These are phyloP conservation scores for Fomitopsis serialis DNA, from an alignment of 768 basidiomycete genomes.

Conservation along the genomic window DNA sequence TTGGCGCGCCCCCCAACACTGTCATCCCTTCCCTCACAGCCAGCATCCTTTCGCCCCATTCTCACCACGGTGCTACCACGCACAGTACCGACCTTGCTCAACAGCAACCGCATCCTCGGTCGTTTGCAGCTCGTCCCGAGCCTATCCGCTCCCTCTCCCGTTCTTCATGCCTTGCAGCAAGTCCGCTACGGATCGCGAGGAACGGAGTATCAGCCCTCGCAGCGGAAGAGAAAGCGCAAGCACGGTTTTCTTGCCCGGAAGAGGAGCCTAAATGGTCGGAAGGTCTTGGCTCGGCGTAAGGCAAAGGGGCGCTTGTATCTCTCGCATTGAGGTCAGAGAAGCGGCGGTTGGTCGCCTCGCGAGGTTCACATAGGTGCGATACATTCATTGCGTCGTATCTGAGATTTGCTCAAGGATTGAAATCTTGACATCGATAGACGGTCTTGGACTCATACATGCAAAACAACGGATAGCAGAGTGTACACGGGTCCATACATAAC, in stretches of 20 bases:
- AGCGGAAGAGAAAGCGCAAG: conserved; percentile 87
- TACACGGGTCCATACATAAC: no score
- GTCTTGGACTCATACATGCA: no score
- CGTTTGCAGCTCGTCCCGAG: not conserved
- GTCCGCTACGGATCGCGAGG: conserved; percentile 67
- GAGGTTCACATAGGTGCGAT: not conserved
- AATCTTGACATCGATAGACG: no score
- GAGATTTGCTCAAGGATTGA: no score
- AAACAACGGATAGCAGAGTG: no score
- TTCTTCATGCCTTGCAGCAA: conserved; percentile 41
- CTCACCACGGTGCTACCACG: not conserved
- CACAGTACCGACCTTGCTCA: not conserved
- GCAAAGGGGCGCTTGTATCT: conserved; percentile 76
- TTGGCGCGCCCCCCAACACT: conserved; percentile 16
- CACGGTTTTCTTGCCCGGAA: conserved; percentile 86
- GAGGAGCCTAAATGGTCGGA: conserved; percentile 62
- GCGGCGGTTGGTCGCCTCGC: no score
- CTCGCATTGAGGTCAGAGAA: conserved; percentile 49
- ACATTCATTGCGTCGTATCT: not conserved
- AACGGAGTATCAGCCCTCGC: conserved; percentile 95
- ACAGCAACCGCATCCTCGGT: not conserved
- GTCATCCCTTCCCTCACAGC: not conserved
- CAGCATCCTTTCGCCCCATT: not conserved
- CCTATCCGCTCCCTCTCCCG: conserved; percentile 22
- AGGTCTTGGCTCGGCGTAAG: conserved; percentile 62